Conservation (phyloP, 2,329 filamentous ascomycete species). For the Aspergillus clavatus region DNA sequence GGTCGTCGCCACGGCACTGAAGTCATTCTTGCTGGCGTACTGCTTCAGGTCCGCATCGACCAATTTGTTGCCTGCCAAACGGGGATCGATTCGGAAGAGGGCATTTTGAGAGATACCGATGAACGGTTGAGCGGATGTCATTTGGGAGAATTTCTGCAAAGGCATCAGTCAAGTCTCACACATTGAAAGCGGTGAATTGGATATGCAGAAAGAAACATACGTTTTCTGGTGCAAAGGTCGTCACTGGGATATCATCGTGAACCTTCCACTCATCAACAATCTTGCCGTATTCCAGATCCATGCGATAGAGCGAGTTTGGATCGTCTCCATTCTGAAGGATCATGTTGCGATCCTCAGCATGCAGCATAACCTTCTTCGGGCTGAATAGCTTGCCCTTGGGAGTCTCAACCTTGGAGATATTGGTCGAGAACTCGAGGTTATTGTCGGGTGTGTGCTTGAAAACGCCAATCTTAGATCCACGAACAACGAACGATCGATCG, state of each 20-base stretch:
- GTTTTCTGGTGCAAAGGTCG: slow-evolving; percentile 87
- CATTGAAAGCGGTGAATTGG: background rate
- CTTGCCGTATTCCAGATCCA: slow-evolving; percentile 97
- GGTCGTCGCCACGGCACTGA: slow-evolving; percentile 88
- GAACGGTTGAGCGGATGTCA: slow-evolving; percentile 93
- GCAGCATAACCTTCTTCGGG: slow-evolving; percentile 94
- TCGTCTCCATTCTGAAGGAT: slow-evolving; percentile 78
- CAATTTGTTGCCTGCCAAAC: slow-evolving; percentile 82
- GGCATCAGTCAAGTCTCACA: slow-evolving; percentile 22
- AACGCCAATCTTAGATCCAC: slow-evolving; percentile 95
- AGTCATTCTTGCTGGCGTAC: slow-evolving; percentile 94
- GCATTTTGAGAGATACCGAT: slow-evolving; percentile 89
- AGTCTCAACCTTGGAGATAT: slow-evolving; percentile 92
- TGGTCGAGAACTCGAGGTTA: slow-evolving; percentile 90
- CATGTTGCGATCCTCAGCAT: slow-evolving; percentile 84
- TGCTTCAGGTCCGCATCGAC: slow-evolving; percentile 92
- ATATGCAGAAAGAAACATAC: slow-evolving; percentile 37
- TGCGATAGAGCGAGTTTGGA: slow-evolving; percentile 87
- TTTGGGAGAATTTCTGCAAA: slow-evolving; percentile 82
- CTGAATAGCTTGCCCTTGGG: slow-evolving; percentile 82
- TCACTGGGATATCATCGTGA: slow-evolving; percentile 90
- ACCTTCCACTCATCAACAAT: slow-evolving; percentile 98
- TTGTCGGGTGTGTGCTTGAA: slow-evolving; percentile 96
- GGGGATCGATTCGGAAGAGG: slow-evolving; percentile 88
- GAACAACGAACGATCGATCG: slow-evolving; percentile 92